Percentiles rank a stretch among this genome's conserved stretches.
These are phyloP conservation scores for Boehmeria nivea DNA, from an alignment of 306 rosid species.

Conservation along the genomic window DNA sequence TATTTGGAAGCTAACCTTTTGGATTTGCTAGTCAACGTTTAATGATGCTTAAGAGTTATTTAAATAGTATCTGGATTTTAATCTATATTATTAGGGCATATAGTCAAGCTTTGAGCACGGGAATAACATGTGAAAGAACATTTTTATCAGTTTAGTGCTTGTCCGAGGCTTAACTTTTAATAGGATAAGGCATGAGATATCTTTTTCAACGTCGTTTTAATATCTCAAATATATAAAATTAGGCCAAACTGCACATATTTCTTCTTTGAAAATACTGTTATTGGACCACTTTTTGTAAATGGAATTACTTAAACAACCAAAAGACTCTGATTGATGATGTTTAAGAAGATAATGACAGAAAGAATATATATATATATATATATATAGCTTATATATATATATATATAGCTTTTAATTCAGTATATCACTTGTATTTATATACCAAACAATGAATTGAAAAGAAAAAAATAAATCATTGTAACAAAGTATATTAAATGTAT, in stretches of 20 bases:
- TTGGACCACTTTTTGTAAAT: slow-evolving; percentile 14
- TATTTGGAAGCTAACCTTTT: no score
- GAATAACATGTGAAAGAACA: slow-evolving; percentile 4
- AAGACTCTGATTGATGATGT: slow-evolving; percentile 4
- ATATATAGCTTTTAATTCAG: background rate
- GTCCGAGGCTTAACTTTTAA: slow-evolving; percentile 24
- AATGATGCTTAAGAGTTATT: no score
- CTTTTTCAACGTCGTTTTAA: slow-evolving; percentile 20
- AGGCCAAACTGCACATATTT: slow-evolving; percentile 21
- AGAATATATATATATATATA: slow-evolving; percentile 1
- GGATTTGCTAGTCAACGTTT: no score
- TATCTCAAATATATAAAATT: slow-evolving; percentile 1
- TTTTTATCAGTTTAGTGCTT: background rate
- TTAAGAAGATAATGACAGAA: slow-evolving; percentile 9
- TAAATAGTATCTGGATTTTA: no score
- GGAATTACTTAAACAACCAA: slow-evolving; percentile 9
- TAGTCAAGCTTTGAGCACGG: slow-evolving; percentile 6
- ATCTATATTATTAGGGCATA: no score
- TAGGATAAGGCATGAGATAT: slow-evolving; percentile 32
- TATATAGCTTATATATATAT: background rate
- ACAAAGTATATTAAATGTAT: no score
- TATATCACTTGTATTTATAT: no score
- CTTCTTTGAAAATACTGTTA: slow-evolving; percentile 6
- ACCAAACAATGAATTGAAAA: no score
- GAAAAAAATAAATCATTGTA: no score